These are phyloP conservation scores for Mimosa pudica DNA, from an alignment of 306 rosid genomes.

Conservation along the genomic window DNA sequence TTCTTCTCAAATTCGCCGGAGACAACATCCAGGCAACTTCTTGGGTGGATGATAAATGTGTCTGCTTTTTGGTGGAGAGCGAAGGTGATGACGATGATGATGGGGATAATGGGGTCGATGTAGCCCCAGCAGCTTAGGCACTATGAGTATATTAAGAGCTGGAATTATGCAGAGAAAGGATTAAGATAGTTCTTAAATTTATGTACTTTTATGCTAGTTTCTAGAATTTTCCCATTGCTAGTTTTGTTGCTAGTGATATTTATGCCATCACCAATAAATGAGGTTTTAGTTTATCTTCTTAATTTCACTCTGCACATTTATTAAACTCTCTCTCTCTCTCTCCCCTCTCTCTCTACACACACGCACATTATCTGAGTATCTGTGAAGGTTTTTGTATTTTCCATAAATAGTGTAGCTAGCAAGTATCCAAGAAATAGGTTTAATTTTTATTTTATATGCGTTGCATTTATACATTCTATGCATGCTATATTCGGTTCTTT, in stretches of 20 bases:
- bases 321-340: too few species aligned
- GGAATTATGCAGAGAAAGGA: background rate
- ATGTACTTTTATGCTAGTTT: background rate
- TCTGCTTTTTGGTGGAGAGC: slow-evolving; percentile 10
- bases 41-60: background rate
- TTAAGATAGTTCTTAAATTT: background rate
- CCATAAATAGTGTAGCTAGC: too few species aligned
- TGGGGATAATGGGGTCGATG: slow-evolving; percentile 27
- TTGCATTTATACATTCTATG: background rate
- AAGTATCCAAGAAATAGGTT: too few species aligned
- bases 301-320: background rate
- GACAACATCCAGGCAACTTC: slow-evolving; percentile 16
- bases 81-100: slow-evolving; percentile 49
- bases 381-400: too few species aligned
- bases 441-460: background rate
- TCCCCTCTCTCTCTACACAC: too few species aligned
- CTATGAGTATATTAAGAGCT: slow-evolving; percentile 22
- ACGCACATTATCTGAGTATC: too few species aligned
- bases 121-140: slow-evolving; percentile 56
- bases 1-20: slow-evolving; percentile 23
- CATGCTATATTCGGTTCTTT: background rate
- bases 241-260: background rate
- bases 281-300: background rate
- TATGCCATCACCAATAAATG: background rate
- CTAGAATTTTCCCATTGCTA: slow-evolving; percentile 6